Conservation (phyloP, 106 monocot species). For the Cymbidium sinense region DNA sequence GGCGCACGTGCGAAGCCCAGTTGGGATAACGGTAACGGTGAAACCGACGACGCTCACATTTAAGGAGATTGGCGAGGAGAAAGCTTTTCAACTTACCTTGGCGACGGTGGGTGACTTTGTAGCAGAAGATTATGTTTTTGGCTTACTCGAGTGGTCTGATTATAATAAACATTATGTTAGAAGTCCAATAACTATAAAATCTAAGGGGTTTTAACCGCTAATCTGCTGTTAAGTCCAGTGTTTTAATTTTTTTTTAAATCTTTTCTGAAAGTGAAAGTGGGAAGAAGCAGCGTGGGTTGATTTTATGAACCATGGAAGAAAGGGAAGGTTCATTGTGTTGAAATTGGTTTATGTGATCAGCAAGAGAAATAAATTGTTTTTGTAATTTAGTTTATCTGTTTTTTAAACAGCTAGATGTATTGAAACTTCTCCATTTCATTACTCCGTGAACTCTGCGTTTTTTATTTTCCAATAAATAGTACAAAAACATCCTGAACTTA, state of each 20-base stretch:
- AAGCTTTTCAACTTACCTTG: constrained; percentile 33
- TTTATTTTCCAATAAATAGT: too few relatives aligned
- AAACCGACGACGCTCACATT: constrained; percentile 30
- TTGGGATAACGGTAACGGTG: constrained; percentile 35
- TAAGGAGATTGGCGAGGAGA: constrained; percentile 35
- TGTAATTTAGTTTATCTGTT: too few relatives aligned
- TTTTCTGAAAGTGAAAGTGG: not conserved
- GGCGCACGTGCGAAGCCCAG: constrained; percentile 16
- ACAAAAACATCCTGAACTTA: too few relatives aligned
- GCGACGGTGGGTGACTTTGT: not conserved
- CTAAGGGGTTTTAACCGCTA: not conserved
- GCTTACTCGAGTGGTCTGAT: constrained; percentile 50
- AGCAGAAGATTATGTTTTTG: constrained; percentile 32
- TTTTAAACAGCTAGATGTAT: too few relatives aligned
- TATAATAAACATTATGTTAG: constrained; percentile 39
- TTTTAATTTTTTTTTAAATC: not conserved
- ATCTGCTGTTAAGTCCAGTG: not conserved
- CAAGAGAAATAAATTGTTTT: too few relatives aligned
- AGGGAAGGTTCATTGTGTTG: too few relatives aligned
- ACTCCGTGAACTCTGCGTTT: too few relatives aligned
- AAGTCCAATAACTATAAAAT: constrained; percentile 27
- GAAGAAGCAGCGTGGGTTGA: not conserved
- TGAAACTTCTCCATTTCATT: too few relatives aligned
- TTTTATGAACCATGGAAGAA: not conserved
- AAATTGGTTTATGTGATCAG: too few relatives aligned